A percentile compares a stretch with the other conserved stretches of the same genome.
These are phyloP conservation scores for Amanita fuliginea DNA, from an alignment of 768 basidiomycete species.

Conservation along the genomic window DNA sequence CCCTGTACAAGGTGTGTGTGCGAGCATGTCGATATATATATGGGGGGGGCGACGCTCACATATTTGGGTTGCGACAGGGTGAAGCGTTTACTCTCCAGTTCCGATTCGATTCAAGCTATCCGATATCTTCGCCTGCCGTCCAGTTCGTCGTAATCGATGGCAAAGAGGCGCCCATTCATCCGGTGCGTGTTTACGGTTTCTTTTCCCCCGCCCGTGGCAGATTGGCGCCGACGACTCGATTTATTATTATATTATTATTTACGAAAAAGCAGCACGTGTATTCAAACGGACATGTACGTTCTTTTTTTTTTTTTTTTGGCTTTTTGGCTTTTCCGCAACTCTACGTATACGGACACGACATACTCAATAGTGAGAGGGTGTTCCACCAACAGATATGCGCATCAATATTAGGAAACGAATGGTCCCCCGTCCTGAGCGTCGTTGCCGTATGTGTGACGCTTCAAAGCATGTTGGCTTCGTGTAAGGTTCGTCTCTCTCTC, in stretches of 20 bases:
- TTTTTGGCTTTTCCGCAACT: no score
- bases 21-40: no score
- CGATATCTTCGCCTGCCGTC: constrained; percentile 81
- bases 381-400: constrained; percentile 96
- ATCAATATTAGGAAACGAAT: constrained; percentile 81
- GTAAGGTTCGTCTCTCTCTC: constrained; percentile 46
- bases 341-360: no score
- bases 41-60: no score
- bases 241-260: no score
- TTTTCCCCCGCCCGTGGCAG: no score
- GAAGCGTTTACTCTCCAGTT: constrained; percentile 75
- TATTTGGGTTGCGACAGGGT: no score
- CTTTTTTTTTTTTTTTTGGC: no score
- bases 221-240: not conserved
- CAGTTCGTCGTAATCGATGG: constrained; percentile 66
- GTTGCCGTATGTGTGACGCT: constrained; percentile 74
- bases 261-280: constrained; percentile 92
- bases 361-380: no score
- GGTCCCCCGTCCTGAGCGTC: constrained; percentile 84
- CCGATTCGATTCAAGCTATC: constrained; percentile 72
- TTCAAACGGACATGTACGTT: constrained; percentile 73
- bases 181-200: constrained; percentile 30
- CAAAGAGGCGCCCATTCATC: constrained; percentile 65
- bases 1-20: constrained; percentile 56
- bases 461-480: constrained; percentile 88